A percentile compares a stretch with the other conserved stretches of the same genome.
These are phyloP conservation scores for Aspergillus homomorphus DNA, from an alignment of 495 filamentous ascomycete genomes.

Conservation along the genomic window DNA sequence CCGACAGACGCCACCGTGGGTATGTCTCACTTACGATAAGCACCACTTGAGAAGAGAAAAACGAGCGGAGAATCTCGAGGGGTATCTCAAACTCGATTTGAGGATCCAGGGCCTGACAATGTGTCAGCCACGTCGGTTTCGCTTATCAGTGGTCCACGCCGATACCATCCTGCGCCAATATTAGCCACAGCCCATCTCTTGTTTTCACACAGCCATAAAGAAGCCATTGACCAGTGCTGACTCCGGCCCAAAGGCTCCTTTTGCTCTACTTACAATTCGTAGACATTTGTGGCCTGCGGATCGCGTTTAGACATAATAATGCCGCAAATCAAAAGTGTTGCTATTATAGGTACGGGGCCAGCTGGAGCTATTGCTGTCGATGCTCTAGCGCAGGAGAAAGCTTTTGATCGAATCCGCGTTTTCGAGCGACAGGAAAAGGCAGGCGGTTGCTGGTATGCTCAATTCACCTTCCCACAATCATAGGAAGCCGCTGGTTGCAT, in stretches of 20 bases:
- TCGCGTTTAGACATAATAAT: slow-evolving; percentile 9
- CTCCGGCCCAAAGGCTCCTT: not conserved
- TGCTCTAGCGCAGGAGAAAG: slow-evolving; percentile 53
- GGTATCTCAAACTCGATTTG: not conserved
- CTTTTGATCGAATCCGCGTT: slow-evolving; percentile 54
- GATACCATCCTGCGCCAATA: slow-evolving; percentile 1
- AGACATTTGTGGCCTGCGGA: not conserved
- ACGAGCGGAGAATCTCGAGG: not conserved
- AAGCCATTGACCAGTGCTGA: not conserved
- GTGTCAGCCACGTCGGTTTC: not conserved
- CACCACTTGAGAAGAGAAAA: not conserved
- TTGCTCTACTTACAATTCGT: not conserved
- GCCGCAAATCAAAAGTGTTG: slow-evolving; percentile 46
- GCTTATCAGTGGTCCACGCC: slow-evolving; percentile 2
- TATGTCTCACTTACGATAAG: not conserved
- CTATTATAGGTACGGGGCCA: slow-evolving; percentile 58
- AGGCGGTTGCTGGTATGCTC: slow-evolving; percentile 55
- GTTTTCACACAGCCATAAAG: not conserved
- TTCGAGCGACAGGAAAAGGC: slow-evolving; percentile 57
- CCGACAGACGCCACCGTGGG: not conserved
- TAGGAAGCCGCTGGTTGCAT: not conserved
- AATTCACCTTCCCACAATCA: not conserved
- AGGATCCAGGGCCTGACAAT: not conserved
- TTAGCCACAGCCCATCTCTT: not conserved
- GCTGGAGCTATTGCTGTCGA: slow-evolving; percentile 57